Base-by-base conservation (phyloP, 139 green algal genomes). In the Coelastrella sp. region DNA sequence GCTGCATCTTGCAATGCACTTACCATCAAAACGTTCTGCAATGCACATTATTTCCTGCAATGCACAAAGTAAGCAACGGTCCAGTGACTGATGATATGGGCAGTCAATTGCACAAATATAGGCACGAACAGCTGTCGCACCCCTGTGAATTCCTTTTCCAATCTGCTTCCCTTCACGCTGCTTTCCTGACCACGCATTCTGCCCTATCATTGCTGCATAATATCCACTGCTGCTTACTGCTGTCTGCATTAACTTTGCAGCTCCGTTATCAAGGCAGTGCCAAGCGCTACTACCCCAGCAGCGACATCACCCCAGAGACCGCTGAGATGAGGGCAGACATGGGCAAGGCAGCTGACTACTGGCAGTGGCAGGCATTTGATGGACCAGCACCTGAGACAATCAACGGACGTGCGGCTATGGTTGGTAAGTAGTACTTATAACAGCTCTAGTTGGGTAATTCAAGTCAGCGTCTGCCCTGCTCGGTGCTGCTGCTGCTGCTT, bases 281-380 rank as follows among this genome's bases (percentile, higher is more conserved):
- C 19, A 71, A 74, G 59, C 66, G 66, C 59, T 86, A 59, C 54
- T 47, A 73, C 19, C n/a, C 59, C 6, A 54, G n/a, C 59, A 58
- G 57, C 8, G 22, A 59, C 3, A 58, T 88, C 17, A 80, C 23
- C 65, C 59, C 59, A 7, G 20, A 88, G 22, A 80, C 54, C 0
- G 83, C 83, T 22, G 83, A 80, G 32, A 65, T 71, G 83, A 17
- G 83, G 3, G 83, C 83, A 54, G 68, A 88, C 83, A 32, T 88
- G 83, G 83, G 83, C 65, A 79, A 88, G 32, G 56, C 74, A 16
- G 65, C 83, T 23, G 59, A 78, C 23, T 79, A 80, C 65, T 78
- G 83, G 66, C 56, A 88, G 17, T 64, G 58, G 59, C 80, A 86
- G 59, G 66, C 22, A 19, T 88, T 88, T 79, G 83, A 47, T 47